These are phyloP conservation scores for Skeletonema menzelii DNA, from an alignment of 108 stramenopile genomes.

Conservation along the genomic window DNA sequence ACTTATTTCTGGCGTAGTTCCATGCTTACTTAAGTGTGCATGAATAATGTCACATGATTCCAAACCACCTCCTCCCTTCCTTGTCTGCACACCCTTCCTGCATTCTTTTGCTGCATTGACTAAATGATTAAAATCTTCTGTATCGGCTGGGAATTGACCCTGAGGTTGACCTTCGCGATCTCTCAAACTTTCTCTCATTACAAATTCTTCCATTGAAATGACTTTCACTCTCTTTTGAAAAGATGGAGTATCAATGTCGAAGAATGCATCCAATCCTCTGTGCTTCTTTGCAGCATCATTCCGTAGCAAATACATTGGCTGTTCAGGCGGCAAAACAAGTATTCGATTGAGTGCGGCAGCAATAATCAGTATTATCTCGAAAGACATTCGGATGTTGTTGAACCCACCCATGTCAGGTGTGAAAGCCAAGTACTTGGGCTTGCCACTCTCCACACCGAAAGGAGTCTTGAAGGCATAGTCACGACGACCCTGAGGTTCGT, in stretches of 20 bases:
- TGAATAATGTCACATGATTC: conserved; percentile 44
- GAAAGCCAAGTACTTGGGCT: conserved; percentile 56
- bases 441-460: conserved; percentile 17
- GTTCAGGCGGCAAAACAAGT: conserved; percentile 82
- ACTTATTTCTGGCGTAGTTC: conserved; percentile 40
- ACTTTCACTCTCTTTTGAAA: conserved; percentile 54
- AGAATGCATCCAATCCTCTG: conserved; percentile 83
- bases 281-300: conserved; percentile 55
- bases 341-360: conserved; percentile 81
- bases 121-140: conserved; percentile 35
- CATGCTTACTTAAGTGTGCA: conserved; percentile 47
- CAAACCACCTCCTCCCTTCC: neutral
- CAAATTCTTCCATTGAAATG: conserved; percentile 66
- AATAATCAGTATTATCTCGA: conserved; percentile 79
- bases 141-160: conserved; percentile 50
- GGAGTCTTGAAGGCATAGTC: conserved; percentile 56
- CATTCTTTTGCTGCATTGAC: conserved; percentile 45
- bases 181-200: conserved; percentile 44
- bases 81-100: conserved; percentile 8
- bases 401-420: conserved; percentile 69
- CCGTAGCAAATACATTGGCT: conserved; percentile 74
- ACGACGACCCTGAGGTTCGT: conserved; percentile 58
- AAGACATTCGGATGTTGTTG: conserved; percentile 79
- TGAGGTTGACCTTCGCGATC: conserved; percentile 45
- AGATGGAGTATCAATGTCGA: conserved; percentile 56